Evolutionary conservation across 2,329 filamentous ascomycete genomes (phyloP), one percentile per base, ranked within the genome.

Genomic region (Cytospora chrysosperma): DNA sequence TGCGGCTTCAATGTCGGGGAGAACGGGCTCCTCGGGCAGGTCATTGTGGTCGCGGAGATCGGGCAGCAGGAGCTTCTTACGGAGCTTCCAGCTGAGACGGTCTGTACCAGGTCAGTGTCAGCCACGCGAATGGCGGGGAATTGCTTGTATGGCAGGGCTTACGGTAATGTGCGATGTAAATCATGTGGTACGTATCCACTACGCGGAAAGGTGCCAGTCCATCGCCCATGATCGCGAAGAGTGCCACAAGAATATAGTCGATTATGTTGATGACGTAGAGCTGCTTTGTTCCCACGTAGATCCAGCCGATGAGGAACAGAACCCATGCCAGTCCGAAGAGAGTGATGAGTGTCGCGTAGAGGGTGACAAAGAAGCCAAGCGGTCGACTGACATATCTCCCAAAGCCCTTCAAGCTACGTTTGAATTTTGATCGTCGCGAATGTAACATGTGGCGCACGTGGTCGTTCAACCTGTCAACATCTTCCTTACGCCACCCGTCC

Each of bases 291-390:
- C 90, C 91, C 24, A 94, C 88, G 67, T 92, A 93, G 72, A 95
- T 91, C 92, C 92, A 96, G 55, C 88, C 91, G 72, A 96, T 96
- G 61, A 96, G 79, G 76, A 94, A 95, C n/a, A 96, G 82, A 1
- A 96, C 92, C 92, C 92, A 96, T 0, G 90, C 90, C 15, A 94
- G 81, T 71, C 92, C 92, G 69, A 96, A 96, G 0, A 93, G 80
- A 0, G 92, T 95, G 69, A 96, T 93, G 24, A 94, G 80, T 1
- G 85, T 88, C 10, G 91, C 92, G 74, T 96, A 96, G 4, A 96
- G 77, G 0, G 91, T 95, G 64, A 96, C 90, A 61, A 93, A 82
- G 72, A 95, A 92, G 1, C 92, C 92, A 43, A 96, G 81, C 1
- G 92, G 91, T 69, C 87, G 86, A 47, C 82, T 82, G 17, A 93